phyloP scores from a whole-genome alignment of 257 asterid genomes.

The Lycium ferocissimum region DNA sequence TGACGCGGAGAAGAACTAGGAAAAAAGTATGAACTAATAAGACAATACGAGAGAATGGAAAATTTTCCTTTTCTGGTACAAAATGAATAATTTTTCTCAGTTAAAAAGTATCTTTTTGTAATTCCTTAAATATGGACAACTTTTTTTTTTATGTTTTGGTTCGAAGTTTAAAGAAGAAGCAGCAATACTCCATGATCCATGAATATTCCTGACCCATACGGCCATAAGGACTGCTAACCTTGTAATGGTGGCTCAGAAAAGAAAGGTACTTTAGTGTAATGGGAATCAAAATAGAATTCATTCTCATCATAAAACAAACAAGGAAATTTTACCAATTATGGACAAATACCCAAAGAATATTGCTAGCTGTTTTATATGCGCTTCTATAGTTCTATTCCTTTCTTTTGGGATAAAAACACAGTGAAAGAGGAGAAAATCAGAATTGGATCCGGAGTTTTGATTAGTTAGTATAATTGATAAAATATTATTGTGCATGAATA shows the following conservation, averaged over 20 bases:
- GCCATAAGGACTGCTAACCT: neutral
- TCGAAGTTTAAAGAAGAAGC: neutral
- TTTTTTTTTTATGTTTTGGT: neutral
- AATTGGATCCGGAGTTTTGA: neutral
- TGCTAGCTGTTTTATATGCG: neutral
- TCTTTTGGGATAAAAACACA: neutral
- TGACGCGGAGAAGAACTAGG: neutral
- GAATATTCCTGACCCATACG: neutral
- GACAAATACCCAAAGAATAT: conserved; percentile 5
- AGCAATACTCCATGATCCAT: neutral
- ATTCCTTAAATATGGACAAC: neutral
- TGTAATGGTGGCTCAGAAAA: neutral
- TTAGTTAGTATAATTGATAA: neutral
- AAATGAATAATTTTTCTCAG: conserved; percentile 6
- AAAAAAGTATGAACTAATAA: neutral
- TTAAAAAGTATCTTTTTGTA: neutral
- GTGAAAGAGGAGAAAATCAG: neutral
- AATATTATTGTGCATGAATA: too few relatives aligned
- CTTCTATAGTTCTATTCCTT: conserved; percentile 20
- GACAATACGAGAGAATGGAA: conserved; percentile 4
- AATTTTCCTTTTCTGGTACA: conserved; percentile 8
- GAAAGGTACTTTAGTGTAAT: neutral
- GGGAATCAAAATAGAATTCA: conserved; percentile 20
- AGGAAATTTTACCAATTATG: neutral
- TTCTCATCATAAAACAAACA: neutral